phyloP scores from a whole-genome alignment of 2,329 filamentous ascomycete species.

The Endothia cerciana region DNA sequence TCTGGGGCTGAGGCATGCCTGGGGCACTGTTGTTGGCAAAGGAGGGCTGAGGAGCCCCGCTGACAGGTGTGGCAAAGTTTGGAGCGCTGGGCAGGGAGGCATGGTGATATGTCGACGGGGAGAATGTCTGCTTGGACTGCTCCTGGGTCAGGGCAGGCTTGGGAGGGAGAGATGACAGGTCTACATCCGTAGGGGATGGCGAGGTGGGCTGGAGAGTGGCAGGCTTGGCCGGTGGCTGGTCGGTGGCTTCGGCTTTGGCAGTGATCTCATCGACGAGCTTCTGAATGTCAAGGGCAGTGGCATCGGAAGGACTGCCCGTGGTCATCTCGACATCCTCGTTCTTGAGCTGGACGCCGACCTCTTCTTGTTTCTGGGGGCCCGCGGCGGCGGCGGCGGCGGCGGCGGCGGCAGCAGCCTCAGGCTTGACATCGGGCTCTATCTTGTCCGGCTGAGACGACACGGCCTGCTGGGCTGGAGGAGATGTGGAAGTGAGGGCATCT shows the following conservation, averaged over 20 bases:
- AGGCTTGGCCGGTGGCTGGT: conserved; percentile 28
- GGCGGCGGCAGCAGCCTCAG: not conserved
- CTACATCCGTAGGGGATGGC: conserved; percentile 31
- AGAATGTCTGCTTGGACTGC: conserved; percentile 30
- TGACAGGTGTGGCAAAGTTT: conserved; percentile 22
- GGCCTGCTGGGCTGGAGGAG: conserved; percentile 18
- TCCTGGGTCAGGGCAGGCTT: conserved; percentile 36
- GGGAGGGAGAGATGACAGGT: conserved; percentile 37
- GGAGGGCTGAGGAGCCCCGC: conserved; percentile 22
- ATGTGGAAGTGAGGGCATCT: conserved; percentile 16
- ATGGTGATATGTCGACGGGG: conserved; percentile 29
- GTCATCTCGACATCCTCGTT: conserved; percentile 27
- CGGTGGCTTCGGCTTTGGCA: conserved; percentile 35
- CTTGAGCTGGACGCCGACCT: conserved; percentile 24
- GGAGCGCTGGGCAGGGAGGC: conserved; percentile 28
- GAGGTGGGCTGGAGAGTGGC: conserved; percentile 21
- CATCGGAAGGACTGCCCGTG: conserved; percentile 26
- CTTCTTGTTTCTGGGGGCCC: conserved; percentile 2
- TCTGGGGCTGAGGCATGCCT: conserved; percentile 23
- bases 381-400: no score
- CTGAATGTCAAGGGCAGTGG: conserved; percentile 40
- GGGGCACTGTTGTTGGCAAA: conserved; percentile 22
- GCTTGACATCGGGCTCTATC: conserved; percentile 24
- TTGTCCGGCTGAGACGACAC: conserved; percentile 14
- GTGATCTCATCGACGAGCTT: conserved; percentile 43